Base-by-base conservation (phyloP, 441 rosid genomes). In the Euphorbia celastroides region DNA sequence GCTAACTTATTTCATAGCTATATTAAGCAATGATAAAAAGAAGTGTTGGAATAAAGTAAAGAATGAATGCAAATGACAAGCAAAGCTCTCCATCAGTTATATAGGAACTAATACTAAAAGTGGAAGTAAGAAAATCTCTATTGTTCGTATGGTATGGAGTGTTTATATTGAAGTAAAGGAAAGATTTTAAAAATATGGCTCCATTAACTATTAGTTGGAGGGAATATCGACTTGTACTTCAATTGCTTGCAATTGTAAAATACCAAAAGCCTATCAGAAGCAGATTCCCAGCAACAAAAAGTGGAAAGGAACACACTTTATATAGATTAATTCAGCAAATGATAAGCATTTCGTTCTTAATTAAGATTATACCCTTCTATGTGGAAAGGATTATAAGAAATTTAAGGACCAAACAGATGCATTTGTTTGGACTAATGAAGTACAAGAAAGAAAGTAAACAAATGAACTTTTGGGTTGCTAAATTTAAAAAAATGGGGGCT, bases 171-270 rank as follows among this genome's bases (percentile, higher is more conserved):
- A 20, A 54, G 41, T 7, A 22, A 31, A 14, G 58, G 23, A 20
- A 22, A 17, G 48, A 48, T 58, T 26, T 50, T 46, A 48, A 60
- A 16, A 31, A 48, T 17, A 68, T 50, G 71, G 65, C 4, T 10
- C 65, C 51, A 42, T 44, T 27, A 62, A 46, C 64, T 17, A 30
- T 31, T 57, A 30, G 46, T 28, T 46, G 57, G 46, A 58, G 58
- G 44, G 3, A 17, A 13, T 9, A 62, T 32, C 13, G 54, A 10
- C n/a, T 13, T 55, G 25, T 44, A 14, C 31, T 7, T 14, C 31
- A 32, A 34, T 4, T 34, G 38, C 38, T 34, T 34, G 9, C 38
- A 34, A 34, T 34, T 19, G 31, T 2, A 12, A 23, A 66, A 38
- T 44, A 20, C 56, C 14, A 46, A 46, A 23, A 38, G 55, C 19